phyloP scores from a whole-genome alignment of 805 yeast species.

The Spathaspora passalidarum region DNA sequence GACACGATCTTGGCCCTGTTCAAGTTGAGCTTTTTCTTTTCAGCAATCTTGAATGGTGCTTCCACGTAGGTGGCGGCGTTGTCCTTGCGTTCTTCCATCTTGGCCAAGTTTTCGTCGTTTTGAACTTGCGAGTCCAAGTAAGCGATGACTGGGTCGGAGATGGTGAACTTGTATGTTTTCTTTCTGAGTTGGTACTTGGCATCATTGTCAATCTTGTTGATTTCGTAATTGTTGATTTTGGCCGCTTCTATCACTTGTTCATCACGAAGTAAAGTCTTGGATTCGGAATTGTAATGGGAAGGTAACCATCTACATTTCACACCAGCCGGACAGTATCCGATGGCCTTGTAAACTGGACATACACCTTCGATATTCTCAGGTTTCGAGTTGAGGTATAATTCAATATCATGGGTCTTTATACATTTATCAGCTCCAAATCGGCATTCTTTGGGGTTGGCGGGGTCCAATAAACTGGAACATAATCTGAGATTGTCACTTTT shows the following conservation, averaged over 20 bases:
- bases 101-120: conserved; percentile 36
- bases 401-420: conserved; percentile 72
- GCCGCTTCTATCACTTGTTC: conserved; percentile 21
- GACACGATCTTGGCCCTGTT: conserved; percentile 81
- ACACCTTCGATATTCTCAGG: conserved; percentile 67
- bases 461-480: conserved; percentile 64
- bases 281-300: conserved; percentile 58
- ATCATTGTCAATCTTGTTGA: conserved; percentile 56
- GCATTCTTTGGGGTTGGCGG: conserved; percentile 47
- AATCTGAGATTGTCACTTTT: conserved; percentile 58
- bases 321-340: conserved; percentile 93
- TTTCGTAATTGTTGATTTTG: conserved; percentile 47
- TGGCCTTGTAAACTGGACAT: conserved; percentile 80
- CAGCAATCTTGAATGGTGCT: conserved; percentile 72
- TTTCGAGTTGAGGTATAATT: conserved; percentile 60
- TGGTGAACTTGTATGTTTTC: conserved; percentile 57
- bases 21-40: conserved; percentile 73
- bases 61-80: conserved; percentile 60
- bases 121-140: conserved; percentile 63
- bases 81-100: conserved; percentile 31
- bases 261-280: conserved; percentile 44
- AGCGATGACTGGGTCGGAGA: conserved; percentile 55
- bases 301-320: conserved; percentile 87
- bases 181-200: conserved; percentile 51
- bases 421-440: conserved; percentile 69